A percentile compares a stretch with the other conserved stretches of the same genome.
Conservation (phyloP, 805 yeast species). For the Starmerella powellii region DNA sequence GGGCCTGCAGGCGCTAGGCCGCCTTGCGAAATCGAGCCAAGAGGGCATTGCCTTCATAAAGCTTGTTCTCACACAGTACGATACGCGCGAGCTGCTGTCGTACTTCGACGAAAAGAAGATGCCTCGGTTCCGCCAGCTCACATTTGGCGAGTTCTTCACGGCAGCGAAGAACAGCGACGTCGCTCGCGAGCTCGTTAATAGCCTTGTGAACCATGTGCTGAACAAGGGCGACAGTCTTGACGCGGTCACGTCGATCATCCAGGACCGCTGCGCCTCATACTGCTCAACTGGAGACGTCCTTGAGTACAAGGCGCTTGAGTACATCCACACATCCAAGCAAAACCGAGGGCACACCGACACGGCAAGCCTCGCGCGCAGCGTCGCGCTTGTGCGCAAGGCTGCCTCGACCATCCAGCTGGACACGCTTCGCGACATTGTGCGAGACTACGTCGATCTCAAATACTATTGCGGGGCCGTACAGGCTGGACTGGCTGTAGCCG, state of each 20-base stretch:
- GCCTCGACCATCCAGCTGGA: conserved; percentile 67
- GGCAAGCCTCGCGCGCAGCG: conserved; percentile 60
- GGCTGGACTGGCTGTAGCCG: conserved; percentile 65
- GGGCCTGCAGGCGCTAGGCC: conserved; percentile 66
- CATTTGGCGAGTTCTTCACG: conserved; percentile 66
- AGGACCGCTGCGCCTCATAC: conserved; percentile 87
- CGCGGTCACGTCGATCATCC: conserved; percentile 71
- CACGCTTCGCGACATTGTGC: conserved; percentile 67
- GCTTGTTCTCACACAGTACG: conserved; percentile 63
- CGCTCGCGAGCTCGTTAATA: conserved; percentile 75
- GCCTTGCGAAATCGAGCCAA: conserved; percentile 62
- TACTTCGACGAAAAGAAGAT: conserved; percentile 60
- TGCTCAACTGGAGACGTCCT: conserved; percentile 89
- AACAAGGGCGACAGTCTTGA: conserved; percentile 89
- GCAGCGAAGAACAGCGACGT: conserved; percentile 39
- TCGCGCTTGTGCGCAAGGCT: conserved; percentile 63
- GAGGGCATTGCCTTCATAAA: conserved; percentile 84
- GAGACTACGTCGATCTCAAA: conserved; percentile 63
- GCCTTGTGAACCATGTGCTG: conserved; percentile 79
- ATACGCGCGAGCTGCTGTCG: conserved; percentile 55
- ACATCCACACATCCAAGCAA: conserved; percentile 62
- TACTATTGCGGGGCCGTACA: conserved; percentile 79
- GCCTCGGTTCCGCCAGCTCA: conserved; percentile 49
- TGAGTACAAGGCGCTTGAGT: conserved; percentile 88
- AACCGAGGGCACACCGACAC: conserved; percentile 48